phyloP scores from a whole-genome alignment of 192 early-diverging fungal genomes.

The Rhizoclosmatium globosum region DNA sequence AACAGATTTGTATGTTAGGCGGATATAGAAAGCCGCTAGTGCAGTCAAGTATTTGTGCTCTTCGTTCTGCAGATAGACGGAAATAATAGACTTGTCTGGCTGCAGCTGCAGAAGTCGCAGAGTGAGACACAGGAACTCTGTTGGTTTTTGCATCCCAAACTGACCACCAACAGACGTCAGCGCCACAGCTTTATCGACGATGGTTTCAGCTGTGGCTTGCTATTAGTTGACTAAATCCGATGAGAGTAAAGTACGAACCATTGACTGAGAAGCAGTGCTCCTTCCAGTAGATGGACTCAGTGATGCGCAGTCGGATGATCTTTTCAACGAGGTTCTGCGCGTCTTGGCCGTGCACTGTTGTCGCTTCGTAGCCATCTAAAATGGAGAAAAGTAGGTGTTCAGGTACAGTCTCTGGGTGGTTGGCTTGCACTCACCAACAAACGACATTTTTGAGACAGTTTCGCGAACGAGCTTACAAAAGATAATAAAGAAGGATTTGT shows the following conservation, averaged over 20 bases:
- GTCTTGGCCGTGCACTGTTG: conserved; percentile 82
- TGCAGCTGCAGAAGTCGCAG: conserved; percentile 94
- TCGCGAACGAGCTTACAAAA: too few species aligned
- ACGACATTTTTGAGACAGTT: not conserved
- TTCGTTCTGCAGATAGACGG: conserved; percentile 81
- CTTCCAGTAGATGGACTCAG: conserved; percentile 96
- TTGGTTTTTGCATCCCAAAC: conserved; percentile 87
- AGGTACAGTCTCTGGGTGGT: too few species aligned
- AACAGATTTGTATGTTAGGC: conserved; percentile 76
- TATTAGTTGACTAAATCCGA: conserved; percentile 16
- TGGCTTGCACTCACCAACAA: not conserved
- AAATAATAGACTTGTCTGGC: conserved; percentile 86
- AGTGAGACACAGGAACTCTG: conserved; percentile 87
- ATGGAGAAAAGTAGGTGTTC: not conserved
- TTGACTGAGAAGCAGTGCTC: conserved; percentile 95
- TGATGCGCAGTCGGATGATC: conserved; percentile 88
- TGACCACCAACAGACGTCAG: conserved; percentile 81
- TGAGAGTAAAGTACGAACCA: conserved; percentile 50
- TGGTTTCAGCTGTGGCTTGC: conserved; percentile 67
- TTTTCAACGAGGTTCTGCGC: conserved; percentile 96
- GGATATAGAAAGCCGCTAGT: conserved; percentile 87
- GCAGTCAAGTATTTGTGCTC: conserved; percentile 93
- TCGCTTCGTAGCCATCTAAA: not conserved
- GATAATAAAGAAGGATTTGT: too few species aligned
- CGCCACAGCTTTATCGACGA: conserved; percentile 88